Evolutionary conservation across 2,329 filamentous ascomycete species (phyloP).

Genomic region (Ophiocordyceps camponoti-saundersi): DNA sequence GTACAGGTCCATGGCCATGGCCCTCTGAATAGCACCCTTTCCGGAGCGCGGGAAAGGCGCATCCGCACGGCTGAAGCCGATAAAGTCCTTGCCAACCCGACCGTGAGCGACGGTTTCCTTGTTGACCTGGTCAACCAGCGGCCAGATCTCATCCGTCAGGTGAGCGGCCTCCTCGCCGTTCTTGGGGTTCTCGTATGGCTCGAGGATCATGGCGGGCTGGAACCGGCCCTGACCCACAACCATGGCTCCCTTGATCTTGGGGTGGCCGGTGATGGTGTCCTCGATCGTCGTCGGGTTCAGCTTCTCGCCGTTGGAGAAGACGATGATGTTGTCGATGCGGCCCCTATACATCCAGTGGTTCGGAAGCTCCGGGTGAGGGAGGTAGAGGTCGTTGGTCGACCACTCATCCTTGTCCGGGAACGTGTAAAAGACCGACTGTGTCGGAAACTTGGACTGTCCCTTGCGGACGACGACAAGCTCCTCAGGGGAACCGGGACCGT

Average conservation of each 20-base stretch:
- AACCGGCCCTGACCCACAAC: conserved; percentile 27
- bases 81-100: conserved; percentile 21
- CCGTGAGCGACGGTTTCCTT: conserved; percentile 26
- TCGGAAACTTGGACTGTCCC: conserved; percentile 15
- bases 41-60: conserved; percentile 25
- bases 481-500: conserved; percentile 2
- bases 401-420: conserved; percentile 18
- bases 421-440: conserved; percentile 18
- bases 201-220: conserved; percentile 29
- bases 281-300: conserved; percentile 22
- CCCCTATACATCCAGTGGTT: conserved; percentile 18
- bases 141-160: conserved; percentile 26
- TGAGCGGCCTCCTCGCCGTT: conserved; percentile 6
- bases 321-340: conserved; percentile 21
- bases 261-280: conserved; percentile 10
- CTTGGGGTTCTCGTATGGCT: conserved; percentile 17
- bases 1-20: conserved; percentile 21
- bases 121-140: conserved; percentile 23
- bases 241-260: conserved; percentile 12
- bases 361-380: conserved; percentile 13
- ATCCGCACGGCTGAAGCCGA: conserved; percentile 18
- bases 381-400: conserved; percentile 19
- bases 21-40: conserved; percentile 28
- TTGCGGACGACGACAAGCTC: conserved; percentile 21
- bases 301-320: conserved; percentile 23